These are phyloP conservation scores for Akanthomyces lecanii DNA, from an alignment of 2,329 filamentous ascomycete species.

Conservation along the genomic window DNA sequence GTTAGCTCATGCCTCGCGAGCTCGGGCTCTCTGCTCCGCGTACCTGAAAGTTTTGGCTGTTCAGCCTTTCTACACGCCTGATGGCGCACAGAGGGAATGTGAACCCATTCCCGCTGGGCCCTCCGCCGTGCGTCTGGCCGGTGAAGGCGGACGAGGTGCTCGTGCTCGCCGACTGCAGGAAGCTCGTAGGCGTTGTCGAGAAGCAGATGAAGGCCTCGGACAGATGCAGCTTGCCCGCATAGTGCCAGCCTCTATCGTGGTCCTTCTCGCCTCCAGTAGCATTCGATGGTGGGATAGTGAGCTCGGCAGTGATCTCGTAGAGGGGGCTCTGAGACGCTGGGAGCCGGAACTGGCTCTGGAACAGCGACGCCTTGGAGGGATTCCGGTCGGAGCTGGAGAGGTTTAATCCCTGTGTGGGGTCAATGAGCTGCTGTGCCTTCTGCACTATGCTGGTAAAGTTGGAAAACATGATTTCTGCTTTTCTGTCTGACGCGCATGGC, in stretches of 20 bases:
- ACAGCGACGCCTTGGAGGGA: conserved; percentile 86
- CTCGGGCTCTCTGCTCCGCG: background rate
- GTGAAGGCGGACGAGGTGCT: conserved; percentile 80
- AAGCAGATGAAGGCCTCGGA: conserved; percentile 96
- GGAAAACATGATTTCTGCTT: conserved; percentile 48
- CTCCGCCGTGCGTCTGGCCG: conserved; percentile 87
- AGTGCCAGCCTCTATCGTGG: conserved; percentile 74
- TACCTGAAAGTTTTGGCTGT: conserved; percentile 81
- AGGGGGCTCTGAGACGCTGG: conserved; percentile 88
- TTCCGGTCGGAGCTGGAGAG: conserved; percentile 71
- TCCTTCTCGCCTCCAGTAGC: conserved; percentile 67
- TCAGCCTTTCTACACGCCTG: conserved; percentile 83
- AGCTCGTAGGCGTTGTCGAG: conserved; percentile 87
- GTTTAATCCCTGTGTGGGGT: conserved; percentile 73
- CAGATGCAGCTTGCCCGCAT: conserved; percentile 86
- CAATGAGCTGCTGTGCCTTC: conserved; percentile 92
- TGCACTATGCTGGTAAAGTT: conserved; percentile 77
- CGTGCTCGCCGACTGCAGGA: conserved; percentile 73
- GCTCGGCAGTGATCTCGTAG: conserved; percentile 93
- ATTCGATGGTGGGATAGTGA: conserved; percentile 76
- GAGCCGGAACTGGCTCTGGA: conserved; percentile 94
- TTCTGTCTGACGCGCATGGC: conserved; percentile 17
- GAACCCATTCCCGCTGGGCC: conserved; percentile 92
- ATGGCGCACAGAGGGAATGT: conserved; percentile 90
- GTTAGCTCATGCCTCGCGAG: background rate